Conservation (phyloP, 1,284 basidiomycete genomes). For the Marasmius fiardii region DNA sequence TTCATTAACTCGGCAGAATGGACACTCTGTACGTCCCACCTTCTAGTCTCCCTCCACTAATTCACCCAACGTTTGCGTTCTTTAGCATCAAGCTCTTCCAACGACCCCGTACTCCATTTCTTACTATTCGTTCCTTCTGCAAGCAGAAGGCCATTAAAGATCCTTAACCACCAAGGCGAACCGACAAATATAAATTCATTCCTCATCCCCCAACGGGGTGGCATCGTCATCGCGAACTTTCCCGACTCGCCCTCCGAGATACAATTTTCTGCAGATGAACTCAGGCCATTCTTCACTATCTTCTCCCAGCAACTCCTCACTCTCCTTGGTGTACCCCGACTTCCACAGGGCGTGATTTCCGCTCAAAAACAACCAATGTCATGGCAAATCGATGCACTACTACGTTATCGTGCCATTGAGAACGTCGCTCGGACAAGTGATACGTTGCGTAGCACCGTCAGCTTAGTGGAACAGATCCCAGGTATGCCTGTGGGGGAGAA, state of each 20-base stretch:
- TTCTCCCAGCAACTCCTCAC: conserved; percentile 76
- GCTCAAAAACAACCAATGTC: conserved; percentile 39
- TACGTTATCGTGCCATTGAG: conserved; percentile 69
- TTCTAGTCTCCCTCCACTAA: neutral
- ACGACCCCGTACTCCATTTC: conserved; percentile 92
- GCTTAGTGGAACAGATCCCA: conserved; percentile 79
- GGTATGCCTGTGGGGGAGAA: conserved; percentile 86
- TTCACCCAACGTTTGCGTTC: conserved; percentile 8
- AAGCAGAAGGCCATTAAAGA: conserved; percentile 64
- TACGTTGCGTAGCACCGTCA: conserved; percentile 78
- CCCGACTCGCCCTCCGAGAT: conserved; percentile 27
- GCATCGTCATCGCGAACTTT: conserved; percentile 81
- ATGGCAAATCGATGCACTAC: conserved; percentile 80
- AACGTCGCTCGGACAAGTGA: conserved; percentile 69
- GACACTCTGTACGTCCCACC: conserved; percentile 70
- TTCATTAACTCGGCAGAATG: conserved; percentile 97
- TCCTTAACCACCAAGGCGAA: conserved; percentile 55
- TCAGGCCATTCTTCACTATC: conserved; percentile 60
- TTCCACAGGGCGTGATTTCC: conserved; percentile 38
- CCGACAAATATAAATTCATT: conserved; percentile 64
- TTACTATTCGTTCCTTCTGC: conserved; percentile 85
- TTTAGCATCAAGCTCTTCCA: conserved; percentile 77
- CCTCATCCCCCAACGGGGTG: conserved; percentile 94
- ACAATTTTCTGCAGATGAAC: conserved; percentile 38
- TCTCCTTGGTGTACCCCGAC: conserved; percentile 73